Percentiles rank a stretch among this genome's conserved stretches.
Conservation (phyloP, 2,329 filamentous ascomycete species). For the Cladosporium sp. region DNA sequence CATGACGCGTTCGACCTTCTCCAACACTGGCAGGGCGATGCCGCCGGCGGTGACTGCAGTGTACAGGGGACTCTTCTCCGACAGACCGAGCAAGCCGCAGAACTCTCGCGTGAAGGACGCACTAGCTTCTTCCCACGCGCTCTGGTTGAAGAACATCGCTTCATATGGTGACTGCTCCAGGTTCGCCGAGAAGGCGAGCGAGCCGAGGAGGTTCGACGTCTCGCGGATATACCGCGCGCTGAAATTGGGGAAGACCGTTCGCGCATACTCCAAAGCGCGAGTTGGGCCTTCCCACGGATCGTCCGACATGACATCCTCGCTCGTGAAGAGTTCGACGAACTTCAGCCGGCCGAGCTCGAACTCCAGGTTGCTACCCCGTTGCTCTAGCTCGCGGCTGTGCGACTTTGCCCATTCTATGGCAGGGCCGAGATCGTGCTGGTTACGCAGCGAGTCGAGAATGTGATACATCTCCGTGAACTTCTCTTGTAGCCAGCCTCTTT, state of each 20-base stretch:
- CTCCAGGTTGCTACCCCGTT: constrained; percentile 83
- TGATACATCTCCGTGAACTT: constrained; percentile 87
- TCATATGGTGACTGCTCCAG: constrained; percentile 70
- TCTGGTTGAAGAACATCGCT: constrained; percentile 66
- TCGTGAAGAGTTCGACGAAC: constrained; percentile 81
- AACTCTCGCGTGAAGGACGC: constrained; percentile 56
- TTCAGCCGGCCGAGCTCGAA: constrained; percentile 90
- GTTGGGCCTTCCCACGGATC: constrained; percentile 48
- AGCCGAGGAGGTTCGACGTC: constrained; percentile 72
- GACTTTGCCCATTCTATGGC: constrained; percentile 81
- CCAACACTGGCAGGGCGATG: constrained; percentile 79
- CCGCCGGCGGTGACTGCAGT: constrained; percentile 87
- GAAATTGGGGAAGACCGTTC: constrained; percentile 67
- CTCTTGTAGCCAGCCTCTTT: constrained; percentile 54
- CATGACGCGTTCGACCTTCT: constrained; percentile 85
- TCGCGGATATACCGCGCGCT: constrained; percentile 68
- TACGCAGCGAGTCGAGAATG: constrained; percentile 72
- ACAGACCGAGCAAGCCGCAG: constrained; percentile 82
- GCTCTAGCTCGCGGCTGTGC: constrained; percentile 66
- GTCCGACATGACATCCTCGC: constrained; percentile 39
- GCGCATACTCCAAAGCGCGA: constrained; percentile 70
- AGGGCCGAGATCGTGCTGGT: constrained; percentile 64
- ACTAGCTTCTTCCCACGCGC: constrained; percentile 75
- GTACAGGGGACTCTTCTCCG: constrained; percentile 87
- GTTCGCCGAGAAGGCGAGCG: constrained; percentile 73